Conservation (phyloP, 805 yeast species). For the Trichomonascus vanleenenianus region DNA sequence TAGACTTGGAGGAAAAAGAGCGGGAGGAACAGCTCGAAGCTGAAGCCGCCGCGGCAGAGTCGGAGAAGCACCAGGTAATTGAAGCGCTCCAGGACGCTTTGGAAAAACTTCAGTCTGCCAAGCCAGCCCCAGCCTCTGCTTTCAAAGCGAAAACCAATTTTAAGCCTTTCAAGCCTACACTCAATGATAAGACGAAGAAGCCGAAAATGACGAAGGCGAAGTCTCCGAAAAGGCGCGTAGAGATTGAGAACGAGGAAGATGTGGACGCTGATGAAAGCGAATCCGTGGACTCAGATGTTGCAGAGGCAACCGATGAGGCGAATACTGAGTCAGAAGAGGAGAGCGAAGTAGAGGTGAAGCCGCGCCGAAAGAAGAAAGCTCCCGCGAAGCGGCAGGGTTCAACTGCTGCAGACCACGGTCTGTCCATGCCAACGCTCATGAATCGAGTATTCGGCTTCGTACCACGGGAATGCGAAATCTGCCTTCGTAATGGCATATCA, state of each 20-base stretch:
- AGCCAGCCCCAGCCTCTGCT: neutral
- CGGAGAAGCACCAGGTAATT: neutral
- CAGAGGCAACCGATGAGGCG: neutral
- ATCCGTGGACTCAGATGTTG: neutral
- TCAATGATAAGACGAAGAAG: neutral
- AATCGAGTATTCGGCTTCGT: neutral
- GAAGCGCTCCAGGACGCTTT: neutral
- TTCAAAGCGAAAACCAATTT: neutral
- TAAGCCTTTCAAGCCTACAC: no score
- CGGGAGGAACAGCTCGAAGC: neutral
- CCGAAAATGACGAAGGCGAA: neutral
- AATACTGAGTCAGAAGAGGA: neutral
- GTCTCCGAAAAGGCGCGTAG: neutral
- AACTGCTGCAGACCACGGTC: neutral
- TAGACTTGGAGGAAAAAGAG: slow-evolving; percentile 1
- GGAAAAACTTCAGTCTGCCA: neutral
- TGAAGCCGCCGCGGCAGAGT: neutral
- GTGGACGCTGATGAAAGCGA: neutral
- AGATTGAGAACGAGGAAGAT: neutral
- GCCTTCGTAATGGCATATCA: neutral
- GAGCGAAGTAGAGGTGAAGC: neutral
- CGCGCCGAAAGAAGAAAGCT: neutral
- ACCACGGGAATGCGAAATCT: slow-evolving; percentile 1
- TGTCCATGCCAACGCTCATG: neutral
- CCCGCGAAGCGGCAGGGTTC: neutral